A percentile compares a stretch with the other conserved stretches of the same genome.
These are phyloP conservation scores for Tubosaeta sp. DNA, from an alignment of 768 basidiomycete genomes.

Conservation along the genomic window DNA sequence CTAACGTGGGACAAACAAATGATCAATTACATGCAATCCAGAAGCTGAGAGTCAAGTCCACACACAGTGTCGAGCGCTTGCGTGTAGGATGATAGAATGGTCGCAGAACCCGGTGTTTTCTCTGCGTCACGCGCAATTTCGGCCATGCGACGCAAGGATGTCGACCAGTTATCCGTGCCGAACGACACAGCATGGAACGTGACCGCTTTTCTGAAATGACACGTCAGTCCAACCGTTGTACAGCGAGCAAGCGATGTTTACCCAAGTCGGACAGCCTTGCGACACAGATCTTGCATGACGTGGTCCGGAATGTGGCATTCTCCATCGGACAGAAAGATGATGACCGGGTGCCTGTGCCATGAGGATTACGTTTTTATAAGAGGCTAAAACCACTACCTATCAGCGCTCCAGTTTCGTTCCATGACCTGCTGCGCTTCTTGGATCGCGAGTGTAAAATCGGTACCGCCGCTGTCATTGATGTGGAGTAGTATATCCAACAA, in stretches of 20 bases:
- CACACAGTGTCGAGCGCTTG: slow-evolving; percentile 52
- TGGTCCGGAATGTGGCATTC: slow-evolving; percentile 39
- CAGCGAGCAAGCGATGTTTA: slow-evolving; percentile 9
- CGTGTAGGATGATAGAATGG: slow-evolving; percentile 43
- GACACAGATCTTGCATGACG: slow-evolving; percentile 28
- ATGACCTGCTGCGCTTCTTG: slow-evolving; percentile 33
- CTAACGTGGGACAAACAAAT: no score
- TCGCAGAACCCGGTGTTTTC: slow-evolving; percentile 31
- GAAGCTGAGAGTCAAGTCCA: no score
- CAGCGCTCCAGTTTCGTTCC: slow-evolving; percentile 46
- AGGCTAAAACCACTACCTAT: slow-evolving; percentile 32
- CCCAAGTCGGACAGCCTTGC: slow-evolving; percentile 33
- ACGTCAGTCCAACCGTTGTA: neutral
- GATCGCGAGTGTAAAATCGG: slow-evolving; percentile 43
- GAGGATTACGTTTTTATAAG: neutral
- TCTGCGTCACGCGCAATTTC: slow-evolving; percentile 48
- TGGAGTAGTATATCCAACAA: slow-evolving; percentile 38
- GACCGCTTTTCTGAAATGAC: slow-evolving; percentile 43
- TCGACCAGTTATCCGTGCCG: slow-evolving; percentile 30
- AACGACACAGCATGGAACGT: slow-evolving; percentile 61
- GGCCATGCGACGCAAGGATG: slow-evolving; percentile 44
- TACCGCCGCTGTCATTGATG: slow-evolving; percentile 32
- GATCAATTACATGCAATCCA: no score
- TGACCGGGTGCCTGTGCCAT: slow-evolving; percentile 17
- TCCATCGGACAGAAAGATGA: slow-evolving; percentile 47